A percentile compares a stretch with the other conserved stretches of the same genome.
phyloP scores from a whole-genome alignment of 108 stramenopile genomes.

The Epipyxis sp. region DNA sequence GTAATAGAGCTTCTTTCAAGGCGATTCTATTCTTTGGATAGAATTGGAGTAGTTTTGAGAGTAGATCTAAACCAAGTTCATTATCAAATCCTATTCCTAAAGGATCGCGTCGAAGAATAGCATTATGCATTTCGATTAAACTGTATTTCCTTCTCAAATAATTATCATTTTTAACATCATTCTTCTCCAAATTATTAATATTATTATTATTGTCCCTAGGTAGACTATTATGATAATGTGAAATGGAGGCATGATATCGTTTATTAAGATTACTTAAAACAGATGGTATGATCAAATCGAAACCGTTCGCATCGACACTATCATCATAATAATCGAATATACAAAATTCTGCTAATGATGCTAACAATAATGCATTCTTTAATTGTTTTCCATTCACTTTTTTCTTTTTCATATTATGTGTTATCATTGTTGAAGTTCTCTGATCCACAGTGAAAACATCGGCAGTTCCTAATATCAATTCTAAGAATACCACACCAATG shows the following conservation, averaged over 20 bases:
- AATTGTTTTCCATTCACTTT: too few species aligned
- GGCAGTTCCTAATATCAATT: conserved; percentile 83
- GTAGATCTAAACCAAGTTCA: conserved; percentile 47
- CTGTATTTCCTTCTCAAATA: not conserved
- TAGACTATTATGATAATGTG: not conserved
- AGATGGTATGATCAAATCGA: too few species aligned
- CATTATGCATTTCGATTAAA: not conserved
- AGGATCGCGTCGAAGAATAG: conserved; percentile 44
- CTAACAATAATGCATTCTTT: conserved; percentile 47
- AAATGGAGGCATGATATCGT: not conserved
- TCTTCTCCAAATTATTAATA: not conserved
- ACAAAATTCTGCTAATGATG: conserved; percentile 46
- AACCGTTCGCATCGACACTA: not conserved
- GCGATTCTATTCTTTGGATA: conserved; percentile 44
- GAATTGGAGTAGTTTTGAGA: conserved; percentile 46
- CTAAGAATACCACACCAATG: conserved; percentile 71
- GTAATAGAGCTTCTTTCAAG: conserved; percentile 40
- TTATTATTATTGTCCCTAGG: not conserved
- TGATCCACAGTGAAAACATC: conserved; percentile 89
- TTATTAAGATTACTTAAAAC: not conserved
- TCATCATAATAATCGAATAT: conserved; percentile 1
- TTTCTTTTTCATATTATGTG: conserved; percentile 34
- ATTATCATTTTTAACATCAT: not conserved
- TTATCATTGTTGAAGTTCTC: conserved; percentile 74
- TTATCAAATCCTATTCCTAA: conserved; percentile 49